These are phyloP conservation scores for Xylaria sp. DNA, from an alignment of 2,329 filamentous ascomycete genomes.

Conservation along the genomic window DNA sequence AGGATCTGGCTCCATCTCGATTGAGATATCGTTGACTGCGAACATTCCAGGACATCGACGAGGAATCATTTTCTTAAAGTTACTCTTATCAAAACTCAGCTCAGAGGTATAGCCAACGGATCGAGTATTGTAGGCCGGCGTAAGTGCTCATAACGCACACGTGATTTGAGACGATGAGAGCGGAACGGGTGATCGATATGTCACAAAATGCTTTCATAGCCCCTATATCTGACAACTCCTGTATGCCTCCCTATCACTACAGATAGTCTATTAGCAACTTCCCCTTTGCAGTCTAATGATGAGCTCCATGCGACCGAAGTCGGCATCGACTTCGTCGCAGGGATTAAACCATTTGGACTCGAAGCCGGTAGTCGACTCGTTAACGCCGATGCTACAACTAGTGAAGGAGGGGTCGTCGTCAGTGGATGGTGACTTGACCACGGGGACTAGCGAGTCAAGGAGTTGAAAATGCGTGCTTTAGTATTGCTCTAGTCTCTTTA, in stretches of 20 bases:
- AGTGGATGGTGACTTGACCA: not conserved
- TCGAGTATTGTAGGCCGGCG: not conserved
- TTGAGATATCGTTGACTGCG: not conserved
- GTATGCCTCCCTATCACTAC: not conserved
- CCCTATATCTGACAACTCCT: not conserved
- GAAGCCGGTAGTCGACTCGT: not conserved
- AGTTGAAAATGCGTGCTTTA: not conserved
- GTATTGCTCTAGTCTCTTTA: not conserved
- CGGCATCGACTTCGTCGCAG: not conserved
- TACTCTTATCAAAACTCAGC: not conserved
- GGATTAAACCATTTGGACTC: not conserved
- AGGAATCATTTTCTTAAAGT: not conserved
- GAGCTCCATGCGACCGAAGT: not conserved
- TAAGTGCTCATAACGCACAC: not conserved
- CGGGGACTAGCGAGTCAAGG: not conserved
- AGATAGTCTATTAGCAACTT: not conserved
- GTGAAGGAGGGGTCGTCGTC: not conserved
- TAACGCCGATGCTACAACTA: not conserved
- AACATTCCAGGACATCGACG: not conserved
- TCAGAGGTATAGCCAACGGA: no score
- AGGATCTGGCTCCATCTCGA: not conserved
- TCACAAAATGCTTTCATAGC: not conserved
- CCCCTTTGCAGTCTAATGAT: not conserved
- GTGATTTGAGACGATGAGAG: not conserved
- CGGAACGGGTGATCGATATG: not conserved